Conservation (phyloP, 75 land plant species). For the Ceratopteris richardii region DNA sequence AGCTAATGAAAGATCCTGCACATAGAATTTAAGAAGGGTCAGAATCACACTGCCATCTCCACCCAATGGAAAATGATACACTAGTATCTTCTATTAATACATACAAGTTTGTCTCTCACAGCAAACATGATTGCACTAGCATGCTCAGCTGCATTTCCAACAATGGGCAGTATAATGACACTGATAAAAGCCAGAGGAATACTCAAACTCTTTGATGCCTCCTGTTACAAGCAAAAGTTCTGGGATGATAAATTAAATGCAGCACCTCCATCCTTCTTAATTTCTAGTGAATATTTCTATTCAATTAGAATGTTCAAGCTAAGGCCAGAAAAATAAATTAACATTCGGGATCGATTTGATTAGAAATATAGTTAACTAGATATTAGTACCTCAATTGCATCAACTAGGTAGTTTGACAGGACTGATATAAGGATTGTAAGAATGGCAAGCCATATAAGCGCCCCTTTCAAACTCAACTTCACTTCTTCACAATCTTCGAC, state of each 20-base stretch:
- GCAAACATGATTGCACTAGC: conserved; percentile 94
- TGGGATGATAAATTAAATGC: too few relatives aligned
- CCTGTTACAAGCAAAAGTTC: conserved; percentile 30
- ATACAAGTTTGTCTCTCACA: conserved; percentile 86
- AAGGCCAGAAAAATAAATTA: too few relatives aligned
- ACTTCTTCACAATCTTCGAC: conserved; percentile 41
- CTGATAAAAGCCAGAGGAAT: conserved; percentile 77
- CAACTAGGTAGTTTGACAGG: conserved; percentile 69
- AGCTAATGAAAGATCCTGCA: conserved; percentile 81
- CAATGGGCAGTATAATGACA: conserved; percentile 80
- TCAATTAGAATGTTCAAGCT: too few relatives aligned
- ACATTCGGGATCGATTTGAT: too few relatives aligned
- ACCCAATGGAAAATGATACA: too few relatives aligned
- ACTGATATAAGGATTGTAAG: conserved; percentile 73
- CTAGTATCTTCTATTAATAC: too few relatives aligned
- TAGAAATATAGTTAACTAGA: too few relatives aligned
- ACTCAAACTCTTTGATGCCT: conserved; percentile 72
- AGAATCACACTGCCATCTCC: too few relatives aligned
- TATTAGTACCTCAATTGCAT: conserved; percentile 76
- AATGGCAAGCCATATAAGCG: conserved; percentile 54
- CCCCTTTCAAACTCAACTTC: conserved; percentile 45
- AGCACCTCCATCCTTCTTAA: too few relatives aligned
- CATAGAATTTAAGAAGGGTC: too few relatives aligned
- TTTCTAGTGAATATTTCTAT: too few relatives aligned
- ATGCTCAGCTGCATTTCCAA: conserved; percentile 95